Evolutionary conservation across 2,329 filamentous ascomycete genomes (phyloP).

Genomic region (Pochonia chlamydosporia): DNA sequence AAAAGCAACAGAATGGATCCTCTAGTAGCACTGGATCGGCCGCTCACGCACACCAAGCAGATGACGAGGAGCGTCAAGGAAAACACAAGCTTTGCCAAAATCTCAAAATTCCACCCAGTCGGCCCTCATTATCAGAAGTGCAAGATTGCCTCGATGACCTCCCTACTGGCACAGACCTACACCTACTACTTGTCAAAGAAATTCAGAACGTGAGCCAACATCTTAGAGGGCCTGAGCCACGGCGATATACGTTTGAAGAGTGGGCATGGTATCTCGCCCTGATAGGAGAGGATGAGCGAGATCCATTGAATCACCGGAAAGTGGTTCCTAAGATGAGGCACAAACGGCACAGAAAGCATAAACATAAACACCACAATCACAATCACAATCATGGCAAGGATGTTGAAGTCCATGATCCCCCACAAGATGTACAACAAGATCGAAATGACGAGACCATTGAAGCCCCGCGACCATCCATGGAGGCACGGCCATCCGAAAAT

Average conservation of each 20-base stretch:
- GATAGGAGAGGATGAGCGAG: constrained; percentile 60
- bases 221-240: constrained; percentile 53
- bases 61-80: constrained; percentile 5
- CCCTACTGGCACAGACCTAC: constrained; percentile 44
- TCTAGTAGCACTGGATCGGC: background rate
- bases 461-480: background rate
- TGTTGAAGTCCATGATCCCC: background rate
- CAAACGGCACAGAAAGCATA: constrained; percentile 8
- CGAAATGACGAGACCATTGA: background rate
- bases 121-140: constrained; percentile 27
- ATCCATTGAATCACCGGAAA: constrained; percentile 43
- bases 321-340: constrained; percentile 21
- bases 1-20: constrained; percentile 1
- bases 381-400: background rate
- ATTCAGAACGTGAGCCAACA: constrained; percentile 59
- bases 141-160: constrained; percentile 31
- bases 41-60: background rate
- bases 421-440: background rate
- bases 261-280: constrained; percentile 81
- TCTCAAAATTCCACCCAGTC: constrained; percentile 9
- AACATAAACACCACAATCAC: background rate
- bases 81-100: constrained; percentile 7
- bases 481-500: background rate
- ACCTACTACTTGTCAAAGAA: constrained; percentile 63
- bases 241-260: constrained; percentile 72